Evolutionary conservation across 1,284 basidiomycete genomes (phyloP).

Genomic region (Fomitopsis pinicola): DNA sequence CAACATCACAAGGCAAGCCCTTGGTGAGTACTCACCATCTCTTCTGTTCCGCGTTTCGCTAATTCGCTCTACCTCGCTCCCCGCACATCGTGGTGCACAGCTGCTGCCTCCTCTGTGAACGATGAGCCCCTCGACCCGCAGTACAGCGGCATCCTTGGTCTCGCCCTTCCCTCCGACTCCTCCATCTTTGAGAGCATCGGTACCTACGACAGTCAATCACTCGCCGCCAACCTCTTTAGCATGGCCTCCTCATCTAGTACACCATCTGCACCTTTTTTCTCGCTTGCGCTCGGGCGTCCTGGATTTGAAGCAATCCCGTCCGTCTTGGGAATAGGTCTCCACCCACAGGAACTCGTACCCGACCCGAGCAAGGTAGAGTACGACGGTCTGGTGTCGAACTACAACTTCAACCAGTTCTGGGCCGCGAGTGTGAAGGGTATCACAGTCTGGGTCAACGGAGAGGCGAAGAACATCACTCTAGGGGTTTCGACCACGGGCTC

Average conservation of each 20-base stretch:
- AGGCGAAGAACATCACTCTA: slow-evolving; percentile 35
- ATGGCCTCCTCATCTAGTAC: slow-evolving; percentile 47
- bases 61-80: neutral
- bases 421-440: slow-evolving; percentile 50
- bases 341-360: slow-evolving; percentile 47
- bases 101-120: slow-evolving; percentile 46
- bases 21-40: slow-evolving; percentile 38
- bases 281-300: slow-evolving; percentile 62
- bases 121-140: slow-evolving; percentile 48
- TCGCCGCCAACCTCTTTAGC: slow-evolving; percentile 63
- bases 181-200: slow-evolving; percentile 46
- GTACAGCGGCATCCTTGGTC: slow-evolving; percentile 68
- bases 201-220: slow-evolving; percentile 53
- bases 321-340: slow-evolving; percentile 60
- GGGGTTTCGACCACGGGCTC: slow-evolving; percentile 23
- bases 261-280: slow-evolving; percentile 58
- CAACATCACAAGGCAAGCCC: slow-evolving; percentile 53
- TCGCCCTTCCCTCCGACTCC: slow-evolving; percentile 65
- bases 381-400: slow-evolving; percentile 36
- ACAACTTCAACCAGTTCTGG: slow-evolving; percentile 50
- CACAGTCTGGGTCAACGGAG: slow-evolving; percentile 53
- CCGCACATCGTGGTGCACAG: slow-evolving; percentile 27
- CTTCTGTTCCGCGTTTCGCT: neutral
- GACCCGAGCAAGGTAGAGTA: slow-evolving; percentile 55
- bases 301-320: slow-evolving; percentile 52